Evolutionary conservation across 1,139 yeast genomes (phyloP), one percentile per base, ranked within the genome.

Genomic region (Blastobotrys illinoisensis): DNA sequence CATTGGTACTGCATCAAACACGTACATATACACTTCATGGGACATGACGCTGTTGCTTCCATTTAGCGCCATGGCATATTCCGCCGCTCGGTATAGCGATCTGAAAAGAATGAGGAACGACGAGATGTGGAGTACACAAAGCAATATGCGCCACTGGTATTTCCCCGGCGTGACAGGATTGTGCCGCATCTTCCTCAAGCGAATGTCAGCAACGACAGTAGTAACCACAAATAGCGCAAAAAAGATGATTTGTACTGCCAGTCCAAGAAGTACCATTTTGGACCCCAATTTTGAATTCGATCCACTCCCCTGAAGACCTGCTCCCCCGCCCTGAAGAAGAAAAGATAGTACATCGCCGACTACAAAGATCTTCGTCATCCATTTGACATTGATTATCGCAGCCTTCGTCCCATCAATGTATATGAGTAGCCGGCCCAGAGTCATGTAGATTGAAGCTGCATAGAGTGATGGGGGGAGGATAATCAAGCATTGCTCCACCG

Each of bases 391-490:
- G 50, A 76, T 64, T 3, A 73, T 56, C 46, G 72, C 68, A 46
- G 63, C 54, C 5, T 60, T 51, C 44, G 66, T 67, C 16, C 71
- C 71, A 28, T 62, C 61, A 51, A 73, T 54, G 14, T 60, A 51
- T 26, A 55, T 57, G 18, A 74, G 60, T 50, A 77, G 56, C 48
- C 74, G 66, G 18, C 75, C 77, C 52, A 77, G 71, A 1, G 67
- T 47, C 79, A 77, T 76, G 62, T 77, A 77, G 47, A 75, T 69
- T 0, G 79, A 65, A 1, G 79, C 80, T 0, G 80, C 76, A 56
- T 70, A 69, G 43, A 77, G 64, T 0, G 77, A 67, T 2, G 81
- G 80, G 0, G 80, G 76, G 23, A 77, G 63, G 48, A 76, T 64
- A 24, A 76, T 58, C 23, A 73, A 61, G 5, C 72, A 61, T 0